Base-by-base conservation (phyloP, 2,329 filamentous ascomycete species). In the Neoarthrinium moseri region DNA sequence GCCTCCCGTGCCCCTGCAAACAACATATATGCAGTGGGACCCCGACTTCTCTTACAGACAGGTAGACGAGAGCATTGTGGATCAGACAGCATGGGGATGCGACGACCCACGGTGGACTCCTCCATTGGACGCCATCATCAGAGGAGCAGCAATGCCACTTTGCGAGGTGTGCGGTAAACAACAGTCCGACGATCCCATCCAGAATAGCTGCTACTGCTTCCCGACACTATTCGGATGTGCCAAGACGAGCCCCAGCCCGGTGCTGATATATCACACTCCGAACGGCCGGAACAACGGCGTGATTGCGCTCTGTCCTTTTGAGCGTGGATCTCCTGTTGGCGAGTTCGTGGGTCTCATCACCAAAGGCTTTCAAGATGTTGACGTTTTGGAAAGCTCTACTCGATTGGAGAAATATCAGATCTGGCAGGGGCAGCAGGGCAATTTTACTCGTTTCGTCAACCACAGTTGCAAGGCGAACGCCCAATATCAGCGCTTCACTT, bases 401-500 rank as follows among this genome's bases (percentile, higher is more conserved):
- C 55, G 50, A 4, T 51, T 45, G 23, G 41, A 10, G 8, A 54
- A 52, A 2, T 83, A 81, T 53, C 78, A 83, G 55, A 81, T 82
- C 45, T 81, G 72, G 68, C 78, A 83, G 55, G 77, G 77, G 1
- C 60, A 61, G 43, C 68, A 73, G 58, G 75, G 78, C 4, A 82
- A 82, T 53, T 80, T 75, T 51, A 81, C 78, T 2, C 67, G 77
- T 1, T 82, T 83, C 53, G 72, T 80, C 32, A 82, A 81, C 56
- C 77, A 81, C 54, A 80, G 75, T 32, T 82, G 78, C 57, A 70
- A 73, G 13, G 72, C 78, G 2, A 82, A 81, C 51, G 72, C 73
- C 42, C 77, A 80, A 54, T 80, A 77, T 36, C 71, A 80, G 51
- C 68, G 69, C 7, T 81, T 82, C 55, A 68, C 69, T n/a, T 81